Conservation (phyloP, 129 eudicot genomes). For the Heracleum sosnowskyi region DNA sequence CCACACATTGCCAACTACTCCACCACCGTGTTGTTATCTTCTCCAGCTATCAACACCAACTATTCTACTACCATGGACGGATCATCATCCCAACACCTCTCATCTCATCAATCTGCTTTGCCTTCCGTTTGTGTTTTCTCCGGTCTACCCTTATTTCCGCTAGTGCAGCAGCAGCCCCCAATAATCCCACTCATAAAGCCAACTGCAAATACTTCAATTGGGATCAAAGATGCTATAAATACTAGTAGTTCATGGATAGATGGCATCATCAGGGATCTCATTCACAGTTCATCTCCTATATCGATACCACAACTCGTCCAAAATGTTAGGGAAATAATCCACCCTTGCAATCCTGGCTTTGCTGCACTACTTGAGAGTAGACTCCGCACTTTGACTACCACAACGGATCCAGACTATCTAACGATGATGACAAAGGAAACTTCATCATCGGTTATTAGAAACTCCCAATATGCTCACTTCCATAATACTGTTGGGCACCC, state of each 20-base stretch:
- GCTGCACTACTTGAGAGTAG: slow-evolving; percentile 63
- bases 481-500: background rate
- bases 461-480: background rate
- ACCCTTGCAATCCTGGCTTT: slow-evolving; percentile 81
- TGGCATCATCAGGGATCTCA: slow-evolving; percentile 71
- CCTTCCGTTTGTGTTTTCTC: slow-evolving; percentile 76
- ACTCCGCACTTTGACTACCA: slow-evolving; percentile 53
- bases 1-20: slow-evolving; percentile 52
- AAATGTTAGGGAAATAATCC: slow-evolving; percentile 79
- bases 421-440: background rate
- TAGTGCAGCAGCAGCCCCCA: background rate
- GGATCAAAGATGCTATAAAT: slow-evolving; percentile 20
- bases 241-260: slow-evolving; percentile 54
- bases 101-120: background rate
- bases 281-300: slow-evolving; percentile 45
- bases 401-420: slow-evolving; percentile 12
- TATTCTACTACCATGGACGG: background rate
- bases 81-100: background rate
- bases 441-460: background rate
- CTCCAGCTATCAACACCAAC: slow-evolving; percentile 23
- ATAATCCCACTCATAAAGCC: background rate
- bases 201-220: background rate
- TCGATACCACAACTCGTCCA: slow-evolving; percentile 80
- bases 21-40: slow-evolving; percentile 35
- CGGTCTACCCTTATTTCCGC: slow-evolving; percentile 82